These are phyloP conservation scores for Polyporus tsugae DNA, from an alignment of 1,284 basidiomycete genomes.

Conservation along the genomic window DNA sequence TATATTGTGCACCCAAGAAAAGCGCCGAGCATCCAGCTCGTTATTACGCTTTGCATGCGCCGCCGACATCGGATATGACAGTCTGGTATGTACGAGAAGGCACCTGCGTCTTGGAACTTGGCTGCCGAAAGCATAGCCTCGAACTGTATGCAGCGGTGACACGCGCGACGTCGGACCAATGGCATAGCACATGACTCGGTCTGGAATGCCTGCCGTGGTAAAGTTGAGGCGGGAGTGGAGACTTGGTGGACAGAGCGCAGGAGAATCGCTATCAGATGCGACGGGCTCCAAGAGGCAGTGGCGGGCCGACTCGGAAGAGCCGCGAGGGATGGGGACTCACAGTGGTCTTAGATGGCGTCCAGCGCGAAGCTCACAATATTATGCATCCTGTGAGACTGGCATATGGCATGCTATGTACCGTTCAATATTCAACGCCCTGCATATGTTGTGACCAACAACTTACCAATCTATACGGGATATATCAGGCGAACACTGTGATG, in stretches of 20 bases:
- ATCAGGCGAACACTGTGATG: background rate
- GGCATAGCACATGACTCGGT: background rate
- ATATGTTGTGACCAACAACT: background rate
- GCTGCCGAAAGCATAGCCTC: background rate
- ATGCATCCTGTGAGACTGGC: background rate
- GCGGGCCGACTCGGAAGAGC: background rate
- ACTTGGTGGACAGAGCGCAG: background rate
- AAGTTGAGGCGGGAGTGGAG: background rate
- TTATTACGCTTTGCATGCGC: background rate
- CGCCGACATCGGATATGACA: conserved; percentile 1
- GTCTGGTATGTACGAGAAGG: background rate
- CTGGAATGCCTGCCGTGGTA: background rate
- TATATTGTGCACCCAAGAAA: background rate
- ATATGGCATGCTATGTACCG: too few relatives aligned
- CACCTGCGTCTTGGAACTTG: background rate
- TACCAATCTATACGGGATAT: background rate
- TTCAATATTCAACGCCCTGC: background rate
- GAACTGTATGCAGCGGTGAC: background rate
- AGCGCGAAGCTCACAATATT: background rate
- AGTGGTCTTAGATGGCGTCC: background rate
- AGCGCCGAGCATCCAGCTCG: too few relatives aligned
- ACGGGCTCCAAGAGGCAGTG: background rate
- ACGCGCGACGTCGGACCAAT: background rate
- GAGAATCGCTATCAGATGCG: background rate
- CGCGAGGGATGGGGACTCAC: background rate